phyloP scores from a whole-genome alignment of 1,284 basidiomycete species.

The Cystobasidium pallidum region DNA sequence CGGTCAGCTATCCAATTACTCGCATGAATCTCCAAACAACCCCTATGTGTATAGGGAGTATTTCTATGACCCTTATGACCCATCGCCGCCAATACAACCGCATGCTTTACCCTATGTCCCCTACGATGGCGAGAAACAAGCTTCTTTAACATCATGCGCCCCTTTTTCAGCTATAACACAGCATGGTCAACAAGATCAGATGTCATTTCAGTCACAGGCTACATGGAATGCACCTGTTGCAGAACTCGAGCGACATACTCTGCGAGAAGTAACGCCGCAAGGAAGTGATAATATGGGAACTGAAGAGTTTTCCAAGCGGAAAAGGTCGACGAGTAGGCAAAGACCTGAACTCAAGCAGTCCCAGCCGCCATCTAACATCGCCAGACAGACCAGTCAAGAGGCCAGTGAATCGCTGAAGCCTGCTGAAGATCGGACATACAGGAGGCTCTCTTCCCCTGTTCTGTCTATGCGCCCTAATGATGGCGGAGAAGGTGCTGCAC shows the following conservation, averaged over 20 bases:
- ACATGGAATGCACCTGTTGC: neutral
- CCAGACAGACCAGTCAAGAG: neutral
- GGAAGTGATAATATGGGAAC: too few relatives aligned
- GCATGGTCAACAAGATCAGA: neutral
- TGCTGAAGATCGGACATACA: constrained; percentile 1
- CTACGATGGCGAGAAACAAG: neutral
- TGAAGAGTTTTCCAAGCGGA: constrained; percentile 8
- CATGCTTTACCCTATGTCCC: neutral
- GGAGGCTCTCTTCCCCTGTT: constrained; percentile 37
- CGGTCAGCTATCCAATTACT: neutral
- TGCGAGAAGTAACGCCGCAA: neutral
- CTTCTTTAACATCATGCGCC: neutral
- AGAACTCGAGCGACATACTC: constrained; percentile 9
- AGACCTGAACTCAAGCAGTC: neutral
- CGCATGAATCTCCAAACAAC: neutral
- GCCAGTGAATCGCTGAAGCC: constrained; percentile 1
- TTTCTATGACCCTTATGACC: neutral
- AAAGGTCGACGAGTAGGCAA: neutral
- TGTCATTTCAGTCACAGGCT: neutral
- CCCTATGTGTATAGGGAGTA: constrained; percentile 12
- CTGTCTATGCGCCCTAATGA: constrained; percentile 21
- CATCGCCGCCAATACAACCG: neutral
- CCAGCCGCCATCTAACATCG: neutral
- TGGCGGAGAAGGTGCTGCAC: neutral
- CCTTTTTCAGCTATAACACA: neutral